Percentiles rank a stretch among this genome's conserved stretches.
Conservation (phyloP, 768 basidiomycete genomes). For the Pholiota conissans region DNA sequence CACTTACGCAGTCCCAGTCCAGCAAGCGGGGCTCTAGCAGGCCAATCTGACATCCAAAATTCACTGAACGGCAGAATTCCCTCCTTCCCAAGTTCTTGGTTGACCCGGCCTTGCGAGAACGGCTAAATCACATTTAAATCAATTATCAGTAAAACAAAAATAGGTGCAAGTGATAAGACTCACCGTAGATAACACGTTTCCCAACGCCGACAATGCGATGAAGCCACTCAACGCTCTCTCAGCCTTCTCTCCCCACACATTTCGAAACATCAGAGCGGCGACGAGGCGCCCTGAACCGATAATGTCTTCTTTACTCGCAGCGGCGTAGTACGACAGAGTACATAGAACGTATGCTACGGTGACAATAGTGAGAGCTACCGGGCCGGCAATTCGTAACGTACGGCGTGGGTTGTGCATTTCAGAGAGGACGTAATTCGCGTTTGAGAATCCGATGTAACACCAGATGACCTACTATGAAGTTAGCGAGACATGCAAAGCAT, state of each 20-base stretch:
- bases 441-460: too few species aligned
- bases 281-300: too few species aligned
- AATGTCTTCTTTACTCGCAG: too few species aligned
- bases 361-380: too few species aligned
- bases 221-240: conserved; percentile 34
- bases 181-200: conserved; percentile 54
- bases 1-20: conserved; percentile 52
- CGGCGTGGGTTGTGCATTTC: too few species aligned
- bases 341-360: too few species aligned
- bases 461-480: too few species aligned
- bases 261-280: conserved; percentile 60
- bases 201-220: conserved; percentile 56
- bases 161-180: conserved; percentile 32
- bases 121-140: conserved; percentile 15
- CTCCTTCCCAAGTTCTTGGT: conserved; percentile 64
- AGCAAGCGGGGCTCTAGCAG: conserved; percentile 58
- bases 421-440: too few species aligned
- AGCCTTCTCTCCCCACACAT: conserved; percentile 57
- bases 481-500: too few species aligned
- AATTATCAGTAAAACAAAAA: conserved; percentile 21
- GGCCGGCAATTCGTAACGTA: too few species aligned
- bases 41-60: conserved; percentile 60
- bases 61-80: conserved; percentile 60
- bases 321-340: too few species aligned
- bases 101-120: conserved; percentile 40